These are phyloP conservation scores for Cardiospermum halicacabum DNA, from an alignment of 345 rosid species.

Conservation along the genomic window DNA sequence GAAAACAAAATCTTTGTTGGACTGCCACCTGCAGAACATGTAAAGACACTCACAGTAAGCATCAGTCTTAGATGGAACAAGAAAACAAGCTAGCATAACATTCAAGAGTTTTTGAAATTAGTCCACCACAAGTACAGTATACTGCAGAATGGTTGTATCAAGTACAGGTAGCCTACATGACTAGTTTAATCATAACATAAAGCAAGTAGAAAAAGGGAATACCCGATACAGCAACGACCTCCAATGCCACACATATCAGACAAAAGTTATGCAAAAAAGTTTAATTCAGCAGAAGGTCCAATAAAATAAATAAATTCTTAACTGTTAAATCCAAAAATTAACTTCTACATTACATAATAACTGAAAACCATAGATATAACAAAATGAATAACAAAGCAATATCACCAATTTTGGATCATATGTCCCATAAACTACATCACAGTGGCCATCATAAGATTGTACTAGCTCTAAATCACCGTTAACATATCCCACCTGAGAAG, in stretches of 20 bases:
- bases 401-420: slow-evolving; percentile 79
- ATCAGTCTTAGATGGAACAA: slow-evolving; percentile 9
- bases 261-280: not conserved
- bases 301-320: not conserved
- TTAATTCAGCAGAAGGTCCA: not conserved
- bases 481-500: slow-evolving; percentile 90
- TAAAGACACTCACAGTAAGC: slow-evolving; percentile 14
- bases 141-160: not conserved
- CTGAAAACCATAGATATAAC: slow-evolving; percentile 4
- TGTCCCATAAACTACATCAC: slow-evolving; percentile 78
- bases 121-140: not conserved
- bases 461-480: slow-evolving; percentile 84
- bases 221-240: not conserved
- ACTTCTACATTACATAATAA: too few relatives aligned
- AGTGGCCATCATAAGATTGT: slow-evolving; percentile 88
- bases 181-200: not conserved
- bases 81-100: not conserved
- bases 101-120: not conserved
- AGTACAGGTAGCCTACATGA: not conserved
- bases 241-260: not conserved
- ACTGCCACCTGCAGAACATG: slow-evolving; percentile 72
- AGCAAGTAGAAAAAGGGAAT: not conserved
- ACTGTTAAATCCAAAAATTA: too few relatives aligned
- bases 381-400: not conserved
- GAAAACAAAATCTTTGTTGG: slow-evolving; percentile 89